Evolutionary conservation across 768 basidiomycete species (phyloP), one percentile per base, ranked within the genome.

Genomic region (Polyporus arcularius): DNA sequence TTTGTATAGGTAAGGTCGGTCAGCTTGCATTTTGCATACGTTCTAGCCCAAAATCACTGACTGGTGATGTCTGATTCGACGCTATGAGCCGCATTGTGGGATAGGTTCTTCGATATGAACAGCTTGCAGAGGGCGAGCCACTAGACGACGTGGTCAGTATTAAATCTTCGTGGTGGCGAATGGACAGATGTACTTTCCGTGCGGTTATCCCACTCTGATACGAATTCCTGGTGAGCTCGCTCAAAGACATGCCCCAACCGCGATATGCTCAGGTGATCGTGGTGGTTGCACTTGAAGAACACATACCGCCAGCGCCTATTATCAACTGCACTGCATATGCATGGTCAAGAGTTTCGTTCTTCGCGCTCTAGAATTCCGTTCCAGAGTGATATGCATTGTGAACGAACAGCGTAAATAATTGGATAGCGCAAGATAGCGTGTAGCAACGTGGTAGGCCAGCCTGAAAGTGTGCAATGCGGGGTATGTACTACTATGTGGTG

Each of bases 151-250:
- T n/a, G 38, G 61, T 50, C 38, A 40, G 48, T 47, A 47, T 53
- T 55, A 49, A 60, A 30, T 18, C 54, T 4, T 41, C 11, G 11
- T 39, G 32, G 39, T 21, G 38, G 28, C 35, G 32, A 30, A 42
- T 57, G 8, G 47, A 21, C 30, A 16, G 47, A 71, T 80, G 68
- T 66, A 89, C 90, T 78, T 89, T 89, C 15, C 71, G 61, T 21
- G 89, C 76, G 50, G 86, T 78, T 18, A 90, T 73, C 7, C 90
- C 89, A 68, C 81, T 84, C 66, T 90, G 86, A 61, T 89, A 91
- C 41, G 86, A 83, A 71, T 90, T 90, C 58, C 87, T 79, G 15
- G 90, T 89, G 47, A 92, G 73, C 58, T 84, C 88, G 40, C 80
- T 80, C 41, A 92, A 70, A 40, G 88, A 88, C 89, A 91, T 90